Evolutionary conservation across 1,284 basidiomycete genomes (phyloP).

Genomic region (Fistulinella cinereoalba): DNA sequence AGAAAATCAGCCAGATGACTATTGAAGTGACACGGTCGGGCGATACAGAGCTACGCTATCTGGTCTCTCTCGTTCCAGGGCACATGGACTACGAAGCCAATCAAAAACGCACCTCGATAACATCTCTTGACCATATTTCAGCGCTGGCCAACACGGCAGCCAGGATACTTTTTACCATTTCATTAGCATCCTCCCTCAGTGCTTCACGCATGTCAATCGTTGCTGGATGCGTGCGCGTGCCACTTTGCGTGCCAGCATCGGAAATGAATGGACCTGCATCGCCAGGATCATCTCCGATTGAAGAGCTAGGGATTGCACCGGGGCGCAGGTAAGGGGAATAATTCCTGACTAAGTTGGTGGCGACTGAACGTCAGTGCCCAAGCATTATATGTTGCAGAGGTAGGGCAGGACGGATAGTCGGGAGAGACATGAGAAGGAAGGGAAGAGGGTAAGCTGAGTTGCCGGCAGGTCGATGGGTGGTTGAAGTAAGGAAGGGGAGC

Average conservation of each 20-base stretch:
- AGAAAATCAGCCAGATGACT: no score
- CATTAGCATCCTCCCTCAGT: conserved; percentile 55
- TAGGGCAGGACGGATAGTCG: conserved; percentile 25
- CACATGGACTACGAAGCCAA: neutral
- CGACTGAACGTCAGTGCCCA: conserved; percentile 71
- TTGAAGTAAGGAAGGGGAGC: conserved; percentile 16
- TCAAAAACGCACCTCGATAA: conserved; percentile 29
- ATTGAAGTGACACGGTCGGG: neutral
- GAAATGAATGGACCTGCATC: conserved; percentile 3
- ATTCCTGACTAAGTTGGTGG: conserved; percentile 83
- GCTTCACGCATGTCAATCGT: conserved; percentile 64
- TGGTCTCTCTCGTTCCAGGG: neutral
- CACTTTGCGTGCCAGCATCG: conserved; percentile 13
- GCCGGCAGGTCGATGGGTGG: conserved; percentile 24
- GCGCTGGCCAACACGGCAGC: conserved; percentile 36
- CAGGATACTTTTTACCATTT: conserved; percentile 68
- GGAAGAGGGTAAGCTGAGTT: conserved; percentile 26
- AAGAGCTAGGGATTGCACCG: conserved; percentile 15
- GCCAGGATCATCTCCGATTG: conserved; percentile 4
- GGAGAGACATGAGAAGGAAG: conserved; percentile 22
- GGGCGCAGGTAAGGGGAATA: conserved; percentile 82
- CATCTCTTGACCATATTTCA: conserved; percentile 24
- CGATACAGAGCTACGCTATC: neutral
- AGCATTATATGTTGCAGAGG: conserved; percentile 21
- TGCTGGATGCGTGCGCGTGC: conserved; percentile 63